These are phyloP conservation scores for Periconia sp. DNA, from an alignment of 2,329 filamentous ascomycete genomes.

Conservation along the genomic window DNA sequence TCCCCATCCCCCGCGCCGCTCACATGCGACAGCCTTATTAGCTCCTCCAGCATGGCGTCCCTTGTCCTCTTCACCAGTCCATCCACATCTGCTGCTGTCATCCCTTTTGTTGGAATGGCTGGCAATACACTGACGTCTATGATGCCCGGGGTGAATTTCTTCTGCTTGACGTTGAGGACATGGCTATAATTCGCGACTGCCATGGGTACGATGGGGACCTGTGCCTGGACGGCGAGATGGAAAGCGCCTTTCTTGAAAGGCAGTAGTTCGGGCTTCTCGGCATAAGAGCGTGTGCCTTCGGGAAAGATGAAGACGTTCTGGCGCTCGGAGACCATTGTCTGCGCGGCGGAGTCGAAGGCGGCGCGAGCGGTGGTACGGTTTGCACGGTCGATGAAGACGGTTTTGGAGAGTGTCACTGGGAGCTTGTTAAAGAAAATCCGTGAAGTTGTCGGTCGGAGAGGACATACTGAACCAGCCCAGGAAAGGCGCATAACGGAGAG, in stretches of 20 bases:
- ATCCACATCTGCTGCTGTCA: conserved; percentile 43
- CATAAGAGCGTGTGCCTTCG: conserved; percentile 92
- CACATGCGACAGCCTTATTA: conserved; percentile 40
- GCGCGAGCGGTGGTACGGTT: conserved; percentile 82
- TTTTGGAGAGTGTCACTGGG: conserved; percentile 75
- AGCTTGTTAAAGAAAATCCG: conserved; percentile 38
- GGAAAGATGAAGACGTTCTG: conserved; percentile 84
- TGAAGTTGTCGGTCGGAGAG: background rate
- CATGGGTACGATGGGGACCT: conserved; percentile 89
- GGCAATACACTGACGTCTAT: conserved; percentile 61
- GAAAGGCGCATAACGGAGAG: conserved; percentile 78
- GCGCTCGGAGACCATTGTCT: conserved; percentile 72
- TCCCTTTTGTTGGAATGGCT: conserved; percentile 43
- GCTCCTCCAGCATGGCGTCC: conserved; percentile 45
- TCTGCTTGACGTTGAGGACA: conserved; percentile 53
- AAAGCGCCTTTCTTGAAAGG: conserved; percentile 99
- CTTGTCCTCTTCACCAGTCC: conserved; percentile 36
- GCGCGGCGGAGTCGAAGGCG: conserved; percentile 82
- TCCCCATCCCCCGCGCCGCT: conserved; percentile 28
- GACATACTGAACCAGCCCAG: conserved; percentile 85
- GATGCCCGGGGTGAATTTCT: conserved; percentile 48
- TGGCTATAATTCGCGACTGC: conserved; percentile 59
- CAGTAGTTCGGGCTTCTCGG: conserved; percentile 77
- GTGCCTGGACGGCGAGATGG: conserved; percentile 91
- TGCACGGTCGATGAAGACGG: conserved; percentile 92